phyloP scores from a whole-genome alignment of 1,284 basidiomycete genomes.

The Leccinum subrobustum region DNA sequence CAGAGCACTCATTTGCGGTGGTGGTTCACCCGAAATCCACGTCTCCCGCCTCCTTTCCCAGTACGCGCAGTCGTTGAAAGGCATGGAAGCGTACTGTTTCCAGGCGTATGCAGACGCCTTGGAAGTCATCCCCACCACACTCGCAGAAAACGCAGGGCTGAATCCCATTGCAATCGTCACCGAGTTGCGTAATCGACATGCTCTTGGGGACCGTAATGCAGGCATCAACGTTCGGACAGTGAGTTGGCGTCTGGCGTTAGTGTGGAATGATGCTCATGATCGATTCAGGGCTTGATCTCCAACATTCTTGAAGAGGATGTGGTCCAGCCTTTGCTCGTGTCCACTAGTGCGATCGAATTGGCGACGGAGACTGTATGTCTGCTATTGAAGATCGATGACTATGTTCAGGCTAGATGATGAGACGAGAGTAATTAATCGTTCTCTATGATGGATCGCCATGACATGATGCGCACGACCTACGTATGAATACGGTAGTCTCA shows the following conservation, averaged over 20 bases:
- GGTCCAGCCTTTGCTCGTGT: constrained; percentile 93
- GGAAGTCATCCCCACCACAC: constrained; percentile 96
- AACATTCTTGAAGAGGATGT: constrained; percentile 98
- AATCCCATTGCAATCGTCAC: constrained; percentile 99
- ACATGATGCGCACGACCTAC: not conserved
- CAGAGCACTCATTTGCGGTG: constrained; percentile 94
- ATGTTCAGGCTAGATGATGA: constrained; percentile 71
- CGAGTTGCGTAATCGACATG: constrained; percentile 95
- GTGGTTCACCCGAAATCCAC: constrained; percentile 98
- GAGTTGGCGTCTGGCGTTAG: constrained; percentile 23
- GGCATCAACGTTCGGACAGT: constrained; percentile 99
- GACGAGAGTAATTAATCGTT: not conserved
- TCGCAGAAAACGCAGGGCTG: constrained; percentile 97
- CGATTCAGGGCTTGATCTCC: constrained; percentile 81
- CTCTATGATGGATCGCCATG: not conserved
- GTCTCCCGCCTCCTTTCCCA: constrained; percentile 93
- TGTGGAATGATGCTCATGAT: constrained; percentile 7
- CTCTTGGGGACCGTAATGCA: constrained; percentile 90
- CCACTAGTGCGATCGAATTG: constrained; percentile 93
- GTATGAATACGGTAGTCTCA: not conserved
- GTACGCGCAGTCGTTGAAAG: constrained; percentile 91
- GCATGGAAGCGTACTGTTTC: constrained; percentile 99
- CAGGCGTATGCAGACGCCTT: constrained; percentile 97
- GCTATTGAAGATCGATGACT: constrained; percentile 96
- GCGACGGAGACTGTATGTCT: constrained; percentile 98